phyloP scores from a whole-genome alignment of 768 basidiomycete species.

The Lactarius evosmus region DNA sequence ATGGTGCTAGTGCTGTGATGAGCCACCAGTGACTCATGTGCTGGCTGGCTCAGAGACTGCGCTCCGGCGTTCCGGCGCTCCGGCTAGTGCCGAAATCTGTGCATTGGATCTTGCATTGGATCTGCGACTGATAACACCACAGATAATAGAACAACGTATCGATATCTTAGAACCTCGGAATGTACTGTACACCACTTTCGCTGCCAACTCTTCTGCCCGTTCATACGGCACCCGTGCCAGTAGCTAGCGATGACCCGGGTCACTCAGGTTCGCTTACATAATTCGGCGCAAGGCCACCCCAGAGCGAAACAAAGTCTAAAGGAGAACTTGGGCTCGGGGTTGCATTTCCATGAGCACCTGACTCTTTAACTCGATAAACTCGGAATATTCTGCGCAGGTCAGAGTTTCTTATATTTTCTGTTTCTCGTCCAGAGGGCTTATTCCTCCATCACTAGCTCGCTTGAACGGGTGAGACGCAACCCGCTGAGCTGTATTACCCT shows the following conservation, averaged over 20 bases:
- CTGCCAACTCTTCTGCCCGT: no score
- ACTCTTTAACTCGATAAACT: neutral
- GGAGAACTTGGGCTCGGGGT: no score
- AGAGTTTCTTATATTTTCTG: neutral
- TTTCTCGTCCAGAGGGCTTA: neutral
- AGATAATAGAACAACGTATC: no score
- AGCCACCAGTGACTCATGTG: neutral
- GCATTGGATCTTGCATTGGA: no score
- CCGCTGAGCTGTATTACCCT: neutral
- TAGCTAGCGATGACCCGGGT: no score
- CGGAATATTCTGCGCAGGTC: neutral
- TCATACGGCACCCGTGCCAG: no score
- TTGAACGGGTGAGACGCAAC: neutral
- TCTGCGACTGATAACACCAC: no score
- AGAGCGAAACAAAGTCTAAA: no score
- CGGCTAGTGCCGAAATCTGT: conserved; percentile 6
- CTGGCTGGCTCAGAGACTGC: neutral
- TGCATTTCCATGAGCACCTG: neutral
- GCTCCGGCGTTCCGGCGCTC: neutral
- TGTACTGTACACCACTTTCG: no score
- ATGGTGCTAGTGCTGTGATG: conserved; percentile 39
- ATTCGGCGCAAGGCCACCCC: no score
- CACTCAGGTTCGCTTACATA: no score
- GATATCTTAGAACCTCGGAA: no score
- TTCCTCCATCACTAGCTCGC: neutral